Evolutionary conservation across 371 early-diverging fungal species (phyloP).

Genomic region (Batkoa obscura): DNA sequence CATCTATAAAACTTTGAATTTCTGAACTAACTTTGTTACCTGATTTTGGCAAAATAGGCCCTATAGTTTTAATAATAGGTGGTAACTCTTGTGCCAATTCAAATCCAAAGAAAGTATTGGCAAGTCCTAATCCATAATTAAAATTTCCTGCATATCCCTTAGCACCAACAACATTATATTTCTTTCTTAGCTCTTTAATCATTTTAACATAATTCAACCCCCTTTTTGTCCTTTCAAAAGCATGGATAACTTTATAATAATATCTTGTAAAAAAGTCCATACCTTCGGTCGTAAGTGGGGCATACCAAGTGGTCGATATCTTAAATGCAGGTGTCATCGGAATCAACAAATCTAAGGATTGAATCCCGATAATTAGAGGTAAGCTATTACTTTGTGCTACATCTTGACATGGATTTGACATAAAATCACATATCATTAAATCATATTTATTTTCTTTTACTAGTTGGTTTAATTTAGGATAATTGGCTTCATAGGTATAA

Average conservation of each 20-base stretch:
- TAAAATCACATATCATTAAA: not conserved
- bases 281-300: not conserved
- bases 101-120: not conserved
- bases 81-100: not conserved
- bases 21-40: not conserved
- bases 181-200: too few species aligned
- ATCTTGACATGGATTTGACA: not conserved
- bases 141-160: not conserved
- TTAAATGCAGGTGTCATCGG: not conserved
- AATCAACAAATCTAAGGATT: not conserved
- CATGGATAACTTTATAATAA: not conserved
- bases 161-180: too few species aligned
- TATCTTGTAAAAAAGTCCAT: not conserved
- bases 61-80: not conserved
- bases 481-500: too few species aligned
- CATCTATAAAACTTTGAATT: not conserved
- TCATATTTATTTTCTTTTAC: not conserved
- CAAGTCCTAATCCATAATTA: not conserved
- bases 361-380: not conserved
- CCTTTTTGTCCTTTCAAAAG: not conserved
- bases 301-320: not conserved
- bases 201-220: too few species aligned
- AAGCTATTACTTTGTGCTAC: not conserved
- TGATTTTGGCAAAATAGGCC: not conserved
- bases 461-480: too few species aligned